Conservation (phyloP, 106 monocot species). For the Acorus gramineus region DNA sequence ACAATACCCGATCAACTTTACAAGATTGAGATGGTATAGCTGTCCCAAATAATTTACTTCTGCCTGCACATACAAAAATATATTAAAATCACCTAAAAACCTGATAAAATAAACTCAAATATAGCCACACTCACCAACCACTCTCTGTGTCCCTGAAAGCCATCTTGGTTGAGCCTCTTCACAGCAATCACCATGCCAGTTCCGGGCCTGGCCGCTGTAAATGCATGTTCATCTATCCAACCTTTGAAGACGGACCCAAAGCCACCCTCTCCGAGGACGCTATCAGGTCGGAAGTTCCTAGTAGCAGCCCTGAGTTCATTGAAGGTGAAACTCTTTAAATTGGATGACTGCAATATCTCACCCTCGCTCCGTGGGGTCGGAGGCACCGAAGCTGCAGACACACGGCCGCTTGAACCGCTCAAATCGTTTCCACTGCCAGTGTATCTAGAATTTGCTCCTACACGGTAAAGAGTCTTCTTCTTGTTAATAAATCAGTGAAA, state of each 20-base stretch:
- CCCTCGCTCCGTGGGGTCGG: too few species aligned
- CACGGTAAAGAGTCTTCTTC: too few species aligned
- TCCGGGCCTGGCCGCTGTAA: not conserved
- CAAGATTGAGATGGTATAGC: slow-evolving; percentile 1
- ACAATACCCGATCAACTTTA: slow-evolving; percentile 4
- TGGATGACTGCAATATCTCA: not conserved
- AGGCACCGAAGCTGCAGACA: too few species aligned
- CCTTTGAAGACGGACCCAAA: slow-evolving; percentile 4
- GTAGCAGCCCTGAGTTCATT: slow-evolving; percentile 2
- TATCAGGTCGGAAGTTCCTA: not conserved
- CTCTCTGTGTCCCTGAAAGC: slow-evolving; percentile 5
- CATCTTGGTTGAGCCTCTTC: slow-evolving; percentile 2
- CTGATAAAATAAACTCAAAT: too few species aligned
- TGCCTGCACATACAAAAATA: not conserved
- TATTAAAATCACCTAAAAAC: not conserved
- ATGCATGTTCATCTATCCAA: slow-evolving; percentile 1
- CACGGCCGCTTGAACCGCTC: too few species aligned
- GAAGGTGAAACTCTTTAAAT: not conserved
- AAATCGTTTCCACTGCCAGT: too few species aligned
- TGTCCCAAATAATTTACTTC: slow-evolving; percentile 2
- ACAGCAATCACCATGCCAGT: slow-evolving; percentile 1
- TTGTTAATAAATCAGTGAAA: too few species aligned
- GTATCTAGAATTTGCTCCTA: too few species aligned
- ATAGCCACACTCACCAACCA: slow-evolving; percentile 1
- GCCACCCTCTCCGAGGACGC: slow-evolving; percentile 1